Evolutionary conservation across 106 monocot genomes (phyloP).

Genomic region (Vanilla planifolia): DNA sequence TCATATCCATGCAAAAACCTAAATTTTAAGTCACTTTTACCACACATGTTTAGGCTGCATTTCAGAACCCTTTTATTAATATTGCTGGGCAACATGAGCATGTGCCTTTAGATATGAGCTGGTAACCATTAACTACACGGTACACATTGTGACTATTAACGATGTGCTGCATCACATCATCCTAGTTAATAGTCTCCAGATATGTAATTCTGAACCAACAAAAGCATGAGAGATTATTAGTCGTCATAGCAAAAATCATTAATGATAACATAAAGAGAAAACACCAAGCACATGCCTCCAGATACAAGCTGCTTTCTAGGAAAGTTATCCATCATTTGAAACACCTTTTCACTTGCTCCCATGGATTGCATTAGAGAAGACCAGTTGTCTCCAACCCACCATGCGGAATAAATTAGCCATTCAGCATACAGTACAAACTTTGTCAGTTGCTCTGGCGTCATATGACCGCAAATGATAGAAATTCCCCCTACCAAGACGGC

Average conservation of each 20-base stretch:
- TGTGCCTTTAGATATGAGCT: no score
- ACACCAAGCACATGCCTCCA: slow-evolving; percentile 39
- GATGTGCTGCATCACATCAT: no score
- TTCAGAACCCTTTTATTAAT: no score
- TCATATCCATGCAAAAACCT: no score
- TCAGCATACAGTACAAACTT: slow-evolving; percentile 90
- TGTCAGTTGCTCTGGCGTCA: slow-evolving; percentile 89
- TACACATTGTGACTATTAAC: no score
- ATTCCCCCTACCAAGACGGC: slow-evolving; percentile 89
- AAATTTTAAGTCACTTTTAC: no score
- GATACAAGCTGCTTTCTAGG: slow-evolving; percentile 56
- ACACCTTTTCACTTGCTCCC: slow-evolving; percentile 97
- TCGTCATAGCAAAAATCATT: not conserved
- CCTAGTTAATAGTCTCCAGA: no score
- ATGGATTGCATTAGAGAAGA: slow-evolving; percentile 88
- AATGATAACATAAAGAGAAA: not conserved
- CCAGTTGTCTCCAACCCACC: slow-evolving; percentile 94
- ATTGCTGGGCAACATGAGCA: no score
- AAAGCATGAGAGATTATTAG: not conserved
- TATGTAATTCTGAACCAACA: not conserved
- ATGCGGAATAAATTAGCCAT: slow-evolving; percentile 89
- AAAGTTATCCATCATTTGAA: slow-evolving; percentile 73
- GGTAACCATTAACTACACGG: no score
- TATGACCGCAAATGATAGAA: slow-evolving; percentile 71
- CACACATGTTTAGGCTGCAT: no score